Evolutionary conservation across 1,139 yeast genomes (phyloP).

Genomic region (Pichia sp.): DNA sequence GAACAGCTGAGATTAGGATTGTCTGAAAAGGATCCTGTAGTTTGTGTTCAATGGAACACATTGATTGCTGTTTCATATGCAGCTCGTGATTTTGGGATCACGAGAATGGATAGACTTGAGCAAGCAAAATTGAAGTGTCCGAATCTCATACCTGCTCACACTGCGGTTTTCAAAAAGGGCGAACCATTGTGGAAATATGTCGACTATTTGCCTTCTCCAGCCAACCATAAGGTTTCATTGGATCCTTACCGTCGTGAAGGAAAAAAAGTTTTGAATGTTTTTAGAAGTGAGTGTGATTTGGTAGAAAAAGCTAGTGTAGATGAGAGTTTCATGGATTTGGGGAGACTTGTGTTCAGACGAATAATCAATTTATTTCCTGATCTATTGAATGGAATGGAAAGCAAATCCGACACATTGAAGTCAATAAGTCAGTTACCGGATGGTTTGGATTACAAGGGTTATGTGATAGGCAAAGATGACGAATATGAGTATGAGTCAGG

Average conservation of each 20-base stretch:
- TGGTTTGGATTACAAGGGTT: slow-evolving; percentile 27
- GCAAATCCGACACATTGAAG: slow-evolving; percentile 32
- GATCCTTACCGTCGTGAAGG: slow-evolving; percentile 91
- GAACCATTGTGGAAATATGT: slow-evolving; percentile 76
- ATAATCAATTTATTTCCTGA: slow-evolving; percentile 37
- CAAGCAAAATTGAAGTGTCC: slow-evolving; percentile 77
- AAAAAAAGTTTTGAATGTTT: slow-evolving; percentile 66
- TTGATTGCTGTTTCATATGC: slow-evolving; percentile 88
- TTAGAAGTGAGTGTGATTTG: slow-evolving; percentile 51
- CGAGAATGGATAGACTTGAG: slow-evolving; percentile 67
- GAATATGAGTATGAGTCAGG: slow-evolving; percentile 23
- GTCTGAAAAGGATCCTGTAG: slow-evolving; percentile 71
- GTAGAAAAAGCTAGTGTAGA: slow-evolving; percentile 96
- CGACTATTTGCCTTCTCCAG: slow-evolving; percentile 42
- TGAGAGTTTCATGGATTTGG: slow-evolving; percentile 84
- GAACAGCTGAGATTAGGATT: slow-evolving; percentile 75
- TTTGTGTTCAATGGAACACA: slow-evolving; percentile 90
- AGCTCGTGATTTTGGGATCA: slow-evolving; percentile 78
- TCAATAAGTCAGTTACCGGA: slow-evolving; percentile 42
- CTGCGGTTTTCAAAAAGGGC: slow-evolving; percentile 90
- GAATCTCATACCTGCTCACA: slow-evolving; percentile 72
- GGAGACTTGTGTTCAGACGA: slow-evolving; percentile 44
- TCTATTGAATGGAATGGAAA: slow-evolving; percentile 19
- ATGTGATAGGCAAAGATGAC: slow-evolving; percentile 31
- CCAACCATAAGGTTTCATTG: slow-evolving; percentile 72